Evolutionary conservation across 257 asterid genomes (phyloP).

Genomic region (Anisodus acutangulus): DNA sequence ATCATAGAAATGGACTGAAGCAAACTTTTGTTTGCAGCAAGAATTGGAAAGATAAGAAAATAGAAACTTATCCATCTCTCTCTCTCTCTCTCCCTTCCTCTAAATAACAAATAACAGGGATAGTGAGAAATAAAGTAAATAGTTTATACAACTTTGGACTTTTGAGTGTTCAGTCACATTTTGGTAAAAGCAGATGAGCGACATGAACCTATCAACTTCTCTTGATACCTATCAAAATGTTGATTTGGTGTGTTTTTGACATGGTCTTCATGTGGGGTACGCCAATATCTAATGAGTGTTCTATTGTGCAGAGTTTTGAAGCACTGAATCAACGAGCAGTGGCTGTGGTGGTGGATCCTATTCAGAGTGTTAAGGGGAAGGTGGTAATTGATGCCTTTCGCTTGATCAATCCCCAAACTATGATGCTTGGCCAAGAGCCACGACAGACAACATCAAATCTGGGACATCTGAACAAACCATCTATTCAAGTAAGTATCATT

Average conservation of each 20-base stretch:
- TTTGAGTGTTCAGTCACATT: background rate
- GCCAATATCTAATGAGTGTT: conserved; percentile 15
- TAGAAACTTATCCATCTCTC: background rate
- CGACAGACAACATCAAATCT: conserved; percentile 97
- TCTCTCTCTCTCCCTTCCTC: background rate
- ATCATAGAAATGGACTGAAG: conserved; percentile 1
- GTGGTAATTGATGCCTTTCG: conserved; percentile 99
- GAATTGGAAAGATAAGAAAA: background rate
- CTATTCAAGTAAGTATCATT: conserved; percentile 68
- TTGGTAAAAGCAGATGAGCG: conserved; percentile 10
- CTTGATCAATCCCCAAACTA: conserved; percentile 92
- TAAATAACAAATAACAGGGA: background rate
- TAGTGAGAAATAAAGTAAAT: background rate
- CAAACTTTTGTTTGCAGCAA: background rate
- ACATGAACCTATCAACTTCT: background rate
- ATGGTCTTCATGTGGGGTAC: conserved; percentile 1
- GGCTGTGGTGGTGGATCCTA: conserved; percentile 98
- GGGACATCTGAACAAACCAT: conserved; percentile 97
- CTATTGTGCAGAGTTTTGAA: conserved; percentile 83
- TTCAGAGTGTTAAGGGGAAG: conserved; percentile 98
- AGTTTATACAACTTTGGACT: background rate
- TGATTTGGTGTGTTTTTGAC: conserved; percentile 11
- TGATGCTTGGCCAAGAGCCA: conserved; percentile 99
- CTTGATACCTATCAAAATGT: background rate
- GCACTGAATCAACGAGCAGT: conserved; percentile 97